A percentile compares a stretch with the other conserved stretches of the same genome.
These are phyloP conservation scores for Spergularia marina DNA, from an alignment of 148 eudicot species.

Conservation along the genomic window DNA sequence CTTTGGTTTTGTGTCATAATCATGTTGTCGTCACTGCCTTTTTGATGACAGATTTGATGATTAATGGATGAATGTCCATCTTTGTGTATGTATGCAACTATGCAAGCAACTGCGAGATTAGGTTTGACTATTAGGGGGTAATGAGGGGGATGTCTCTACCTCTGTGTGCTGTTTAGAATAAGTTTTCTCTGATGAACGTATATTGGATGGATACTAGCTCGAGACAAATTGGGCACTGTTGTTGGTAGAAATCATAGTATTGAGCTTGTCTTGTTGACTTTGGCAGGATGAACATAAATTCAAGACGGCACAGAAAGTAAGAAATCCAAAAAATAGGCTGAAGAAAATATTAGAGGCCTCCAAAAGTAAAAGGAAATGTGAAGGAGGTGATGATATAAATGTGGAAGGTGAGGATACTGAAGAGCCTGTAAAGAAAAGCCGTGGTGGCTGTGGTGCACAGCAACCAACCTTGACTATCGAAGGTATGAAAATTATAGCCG, in stretches of 20 bases:
- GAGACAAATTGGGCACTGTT: neutral
- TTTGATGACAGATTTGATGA: too few relatives aligned
- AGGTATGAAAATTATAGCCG: constrained; percentile 69
- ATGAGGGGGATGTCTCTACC: too few relatives aligned
- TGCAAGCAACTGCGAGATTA: neutral
- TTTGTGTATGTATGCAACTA: neutral
- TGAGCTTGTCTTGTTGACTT: neutral
- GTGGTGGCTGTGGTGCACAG: constrained; percentile 79
- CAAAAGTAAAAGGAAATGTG: constrained; percentile 92
- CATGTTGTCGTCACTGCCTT: neutral
- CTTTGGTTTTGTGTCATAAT: neutral
- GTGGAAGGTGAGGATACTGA: constrained; percentile 60
- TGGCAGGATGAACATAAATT: constrained; percentile 82
- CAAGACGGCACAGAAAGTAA: constrained; percentile 78
- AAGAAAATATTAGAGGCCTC: constrained; percentile 86
- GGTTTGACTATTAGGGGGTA: too few relatives aligned
- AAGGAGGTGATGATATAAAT: constrained; percentile 91
- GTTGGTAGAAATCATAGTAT: neutral
- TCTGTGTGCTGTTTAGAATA: too few relatives aligned
- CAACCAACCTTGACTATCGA: constrained; percentile 73
- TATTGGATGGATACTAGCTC: too few relatives aligned
- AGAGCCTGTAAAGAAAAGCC: constrained; percentile 54
- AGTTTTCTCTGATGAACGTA: too few relatives aligned
- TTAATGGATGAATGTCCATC: too few relatives aligned
- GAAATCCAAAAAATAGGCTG: constrained; percentile 81